Evolutionary conservation across 768 basidiomycete genomes (phyloP).

Genomic region (Boletus sensibilis): DNA sequence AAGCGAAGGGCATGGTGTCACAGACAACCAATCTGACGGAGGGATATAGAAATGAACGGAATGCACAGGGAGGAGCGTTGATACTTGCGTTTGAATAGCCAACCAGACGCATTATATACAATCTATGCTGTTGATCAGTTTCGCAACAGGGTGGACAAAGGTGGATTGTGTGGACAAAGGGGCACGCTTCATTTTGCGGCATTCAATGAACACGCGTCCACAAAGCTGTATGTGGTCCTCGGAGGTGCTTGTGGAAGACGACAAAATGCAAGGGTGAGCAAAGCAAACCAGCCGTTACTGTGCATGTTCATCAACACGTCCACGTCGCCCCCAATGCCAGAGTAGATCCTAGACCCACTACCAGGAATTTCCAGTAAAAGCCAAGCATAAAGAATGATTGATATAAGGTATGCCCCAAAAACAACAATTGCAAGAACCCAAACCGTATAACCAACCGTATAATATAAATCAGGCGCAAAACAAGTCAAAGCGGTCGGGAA

Average conservation of each 20-base stretch:
- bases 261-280: not conserved
- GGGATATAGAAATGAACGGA: constrained; percentile 5
- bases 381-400: not conserved
- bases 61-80: not conserved
- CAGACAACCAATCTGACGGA: constrained; percentile 18
- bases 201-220: not conserved
- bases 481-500: not conserved
- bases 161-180: constrained; percentile 12
- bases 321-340: not conserved
- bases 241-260: not conserved
- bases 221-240: not conserved
- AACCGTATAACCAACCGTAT: not conserved
- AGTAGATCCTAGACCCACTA: too few species aligned
- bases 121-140: not conserved
- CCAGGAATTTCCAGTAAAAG: not conserved
- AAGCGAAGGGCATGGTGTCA: constrained; percentile 29
- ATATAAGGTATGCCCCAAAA: constrained; percentile 4
- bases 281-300: not conserved
- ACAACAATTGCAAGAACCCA: not conserved
- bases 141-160: constrained; percentile 10
- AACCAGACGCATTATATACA: constrained; percentile 15
- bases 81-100: not conserved
- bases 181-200: not conserved
- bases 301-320: not conserved
- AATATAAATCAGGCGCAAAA: not conserved